Evolutionary conservation across 192 early-diverging fungal genomes (phyloP), one percentile per base, ranked within the genome.

Genomic region (Umbelopsis isabellina): DNA sequence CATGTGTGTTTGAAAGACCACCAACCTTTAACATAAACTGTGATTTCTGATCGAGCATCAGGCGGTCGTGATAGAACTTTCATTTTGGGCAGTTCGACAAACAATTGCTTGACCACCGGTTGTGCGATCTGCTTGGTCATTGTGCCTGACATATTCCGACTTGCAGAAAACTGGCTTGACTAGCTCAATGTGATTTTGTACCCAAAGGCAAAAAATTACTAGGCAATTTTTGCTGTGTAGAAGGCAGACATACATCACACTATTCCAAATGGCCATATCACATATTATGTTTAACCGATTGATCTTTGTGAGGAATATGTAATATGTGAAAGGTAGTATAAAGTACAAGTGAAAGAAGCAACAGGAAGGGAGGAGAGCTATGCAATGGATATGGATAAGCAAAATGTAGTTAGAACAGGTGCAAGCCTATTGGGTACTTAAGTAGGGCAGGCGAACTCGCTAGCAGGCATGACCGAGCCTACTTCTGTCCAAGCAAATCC

Each of bases 1-100:
- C 12, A 18, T 9, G 1, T 68, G 27, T 13, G 64, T 33, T 30
- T 23, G 5, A 27, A 22, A 13, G 33, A 12, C 20, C 2, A 69
- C 27, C 3, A 27, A 77, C 75, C 76, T 78, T 78, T 78, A 1
- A 78, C 68, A 70, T 78, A 78, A 16, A 78, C 76, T 1, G 76
- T 78, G 2, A 70, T 72, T 67, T 78, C 72, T 25, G 71, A 49
- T 44, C 72, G 18, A 1, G 15, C 8, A 22, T 69, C 66, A 8
- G 25, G 44, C 9, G 68, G 58, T 22, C 76, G 33, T 8, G 76
- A 67, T 4, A 78, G 64, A 25, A 78, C 48, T 45, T 78, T 73
- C 12, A 69, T 35, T 13, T 68, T 53, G 18, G 71, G 68, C 30
- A 78, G 23, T 35, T 72, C 67, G 3, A 67, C 68, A 55, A 78